Evolutionary conservation across 2,329 filamentous ascomycete genomes (phyloP).

Genomic region (Podosphaera xanthii): DNA sequence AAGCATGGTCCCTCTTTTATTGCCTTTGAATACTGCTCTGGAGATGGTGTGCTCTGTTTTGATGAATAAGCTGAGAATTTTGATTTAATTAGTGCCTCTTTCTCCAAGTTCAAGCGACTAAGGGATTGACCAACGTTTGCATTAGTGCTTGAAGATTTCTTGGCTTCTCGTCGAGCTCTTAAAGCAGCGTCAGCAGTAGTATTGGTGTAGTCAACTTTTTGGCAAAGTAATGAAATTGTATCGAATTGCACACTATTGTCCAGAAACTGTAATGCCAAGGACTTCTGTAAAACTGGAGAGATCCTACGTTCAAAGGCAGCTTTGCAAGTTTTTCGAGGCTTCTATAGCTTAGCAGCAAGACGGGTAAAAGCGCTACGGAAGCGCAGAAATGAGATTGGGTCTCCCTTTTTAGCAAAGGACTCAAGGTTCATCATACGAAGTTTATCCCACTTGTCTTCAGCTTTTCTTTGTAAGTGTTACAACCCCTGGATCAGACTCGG

Average conservation of each 20-base stretch:
- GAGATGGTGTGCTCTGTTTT: neutral
- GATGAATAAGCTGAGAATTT: neutral
- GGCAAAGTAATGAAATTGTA: neutral
- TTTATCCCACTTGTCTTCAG: neutral
- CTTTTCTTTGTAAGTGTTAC: neutral
- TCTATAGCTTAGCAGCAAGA: neutral
- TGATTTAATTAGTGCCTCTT: neutral
- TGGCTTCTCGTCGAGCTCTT: neutral
- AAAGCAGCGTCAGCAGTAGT: neutral
- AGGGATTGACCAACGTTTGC: too few species aligned
- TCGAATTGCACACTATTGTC: neutral
- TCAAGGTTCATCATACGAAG: neutral
- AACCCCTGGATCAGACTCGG: too few species aligned
- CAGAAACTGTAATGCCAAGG: neutral
- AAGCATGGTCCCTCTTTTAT: neutral
- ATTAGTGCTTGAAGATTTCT: too few species aligned
- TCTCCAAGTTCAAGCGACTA: neutral
- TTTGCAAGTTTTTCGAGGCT: neutral
- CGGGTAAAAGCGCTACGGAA: neutral
- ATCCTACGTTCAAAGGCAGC: neutral
- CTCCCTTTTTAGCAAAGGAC: neutral
- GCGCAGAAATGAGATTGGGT: neutral
- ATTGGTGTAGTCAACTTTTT: neutral
- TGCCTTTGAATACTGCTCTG: neutral
- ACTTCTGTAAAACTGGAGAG: neutral